Base-by-base conservation (phyloP, 2,329 filamentous ascomycete species). In the Pseudogymnoascus sp. region DNA sequence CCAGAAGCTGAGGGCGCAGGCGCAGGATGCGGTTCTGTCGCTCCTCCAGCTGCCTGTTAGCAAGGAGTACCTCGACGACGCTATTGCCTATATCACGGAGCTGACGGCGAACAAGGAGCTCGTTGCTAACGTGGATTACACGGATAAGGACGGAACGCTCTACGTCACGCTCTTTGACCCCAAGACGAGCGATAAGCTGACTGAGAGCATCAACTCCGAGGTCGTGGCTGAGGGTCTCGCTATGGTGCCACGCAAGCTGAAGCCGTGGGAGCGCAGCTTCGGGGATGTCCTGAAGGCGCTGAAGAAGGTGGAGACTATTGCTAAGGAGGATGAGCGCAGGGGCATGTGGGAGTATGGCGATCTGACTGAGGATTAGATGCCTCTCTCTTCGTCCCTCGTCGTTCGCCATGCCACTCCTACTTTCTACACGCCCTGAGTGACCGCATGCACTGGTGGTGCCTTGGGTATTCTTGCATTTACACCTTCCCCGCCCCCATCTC, bases 271-370 rank as follows among this genome's bases (percentile, higher is more conserved):
- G 81, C 83, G 88, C 62, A 86, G 85, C 7, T 90, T 90, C 52
- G 82, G 83, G 63, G 82, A 89, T 35, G 85, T 92, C 45, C 77
- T 96, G 66, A 84, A 85, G 74, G 84, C 84, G 69, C 78, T 97
- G 65, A 87, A 84, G 71, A 83, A 88, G 74, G 84, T 88, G 60
- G 88, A 96, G 79, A 80, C 82, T 36, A 81, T 88, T 74, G 93
- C 93, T 4, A 96, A 95, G 83, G 80, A 84, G 62, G 85, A 86
- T 64, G 86, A 87, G 63, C 85, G 92, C 66, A 81, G 86, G 67
- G 94, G 94, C 45, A 94, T 96, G 84, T 99, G 93, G 92, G 94
- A 99, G 82, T 99, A 97, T 76, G 94, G 94, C 69, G 94, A 97
- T 75, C 82, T 96, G 72, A 96, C 91, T 12, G 92, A 96, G 79